Conservation (phyloP, 768 basidiomycete genomes). For the Agrocybe praecox region DNA sequence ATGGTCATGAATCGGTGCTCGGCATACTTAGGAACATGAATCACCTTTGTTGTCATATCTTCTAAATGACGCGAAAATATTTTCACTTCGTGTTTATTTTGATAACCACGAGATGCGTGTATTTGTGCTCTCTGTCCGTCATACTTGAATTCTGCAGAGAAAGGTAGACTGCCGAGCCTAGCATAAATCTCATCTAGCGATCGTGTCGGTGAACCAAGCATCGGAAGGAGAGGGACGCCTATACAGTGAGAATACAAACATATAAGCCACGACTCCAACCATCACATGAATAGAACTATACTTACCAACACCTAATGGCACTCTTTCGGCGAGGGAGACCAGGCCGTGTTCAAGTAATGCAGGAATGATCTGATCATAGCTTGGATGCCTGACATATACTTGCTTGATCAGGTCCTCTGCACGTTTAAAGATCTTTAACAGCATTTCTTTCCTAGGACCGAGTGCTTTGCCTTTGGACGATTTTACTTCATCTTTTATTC, state of each 20-base stretch:
- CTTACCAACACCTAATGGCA: conserved; percentile 73
- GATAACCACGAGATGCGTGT: conserved; percentile 47
- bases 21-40: not conserved
- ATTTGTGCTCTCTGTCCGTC: conserved; percentile 88
- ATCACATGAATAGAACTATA: not conserved
- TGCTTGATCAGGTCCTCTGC: conserved; percentile 71
- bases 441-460: conserved; percentile 33
- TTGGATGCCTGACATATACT: conserved; percentile 79
- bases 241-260: not conserved
- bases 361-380: conserved; percentile 68
- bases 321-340: conserved; percentile 55
- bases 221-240: conserved; percentile 84
- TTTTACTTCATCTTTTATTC: conserved; percentile 20
- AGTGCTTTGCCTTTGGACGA: conserved; percentile 21
- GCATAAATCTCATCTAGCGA: conserved; percentile 86
- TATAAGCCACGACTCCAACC: not conserved
- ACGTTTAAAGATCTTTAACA: conserved; percentile 44
- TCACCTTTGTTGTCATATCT: conserved; percentile 88
- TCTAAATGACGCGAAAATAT: conserved; percentile 91
- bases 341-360: conserved; percentile 66
- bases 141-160: conserved; percentile 89
- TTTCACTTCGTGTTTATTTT: conserved; percentile 43
- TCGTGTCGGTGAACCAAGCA: conserved; percentile 84
- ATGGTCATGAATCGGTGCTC: no score
- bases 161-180: conserved; percentile 63